Base-by-base conservation (phyloP, 768 basidiomycete genomes). In the Auriscalpium vulgare region DNA sequence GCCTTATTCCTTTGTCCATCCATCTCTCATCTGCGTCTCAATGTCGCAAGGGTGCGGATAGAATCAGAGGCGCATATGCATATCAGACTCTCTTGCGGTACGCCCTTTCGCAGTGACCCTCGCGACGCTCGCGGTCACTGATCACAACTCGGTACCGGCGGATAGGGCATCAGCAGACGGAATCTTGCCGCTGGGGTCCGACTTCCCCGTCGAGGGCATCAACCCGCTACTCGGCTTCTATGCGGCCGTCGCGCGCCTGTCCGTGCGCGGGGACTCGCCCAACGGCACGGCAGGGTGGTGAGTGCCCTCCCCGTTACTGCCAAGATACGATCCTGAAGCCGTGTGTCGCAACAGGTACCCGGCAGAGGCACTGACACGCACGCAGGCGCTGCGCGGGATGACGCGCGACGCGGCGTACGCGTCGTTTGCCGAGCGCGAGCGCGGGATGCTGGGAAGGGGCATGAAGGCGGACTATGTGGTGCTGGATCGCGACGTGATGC, bases 121-220 rank as follows among this genome's bases (percentile, higher is more conserved):
- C 19, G 45, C 16, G 14, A 17, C 6, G 34, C 51, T 47, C 48
- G 38, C 36, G 21, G 21, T 47, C 5, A 36, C 21, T 14, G 8
- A 51, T 11, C 38, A 23, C 36, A 38, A 19, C 51, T 23, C 51
- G 8, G 47, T 37, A 21, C 17, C 29, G 29, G 29, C 29, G 29
- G 29, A 34, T 54, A 85, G 82, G 57, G 68, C 68, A 3, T 85
- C 87, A 10, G 73, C 67, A 6, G 69, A 72, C n/a, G 69, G 77
- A 0, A 67, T 84, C 13, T 77, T 95, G 2, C 85, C 92, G 0
- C 76, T 97, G 1, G 95, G 95, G 2, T 91, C 92, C 3, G 95
- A 97, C 68, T 97, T 97, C 69, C 95, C 95, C 0, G 85, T 97
- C 3, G 95, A 97, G 69, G 80, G 82, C 10, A 85, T 95, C 53